Conservation (phyloP, 768 basidiomycete species). For the Tylopilus plumbeoviolaceoides region DNA sequence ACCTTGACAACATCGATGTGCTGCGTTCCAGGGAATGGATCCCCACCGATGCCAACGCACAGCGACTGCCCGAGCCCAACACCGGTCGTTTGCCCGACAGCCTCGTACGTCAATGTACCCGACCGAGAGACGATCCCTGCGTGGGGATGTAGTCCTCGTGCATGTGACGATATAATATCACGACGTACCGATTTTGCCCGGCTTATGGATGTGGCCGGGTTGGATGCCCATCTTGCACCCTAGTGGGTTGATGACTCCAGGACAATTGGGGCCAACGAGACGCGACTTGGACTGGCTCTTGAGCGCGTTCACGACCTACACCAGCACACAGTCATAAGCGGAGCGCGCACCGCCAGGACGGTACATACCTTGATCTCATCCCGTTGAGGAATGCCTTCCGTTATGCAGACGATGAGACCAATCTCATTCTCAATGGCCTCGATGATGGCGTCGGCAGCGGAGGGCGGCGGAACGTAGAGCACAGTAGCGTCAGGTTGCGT, state of each 20-base stretch:
- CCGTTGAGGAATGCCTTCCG: conserved; percentile 96
- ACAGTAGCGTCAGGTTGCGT: conserved; percentile 90
- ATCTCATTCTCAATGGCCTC: conserved; percentile 99
- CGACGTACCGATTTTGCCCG: conserved; percentile 85
- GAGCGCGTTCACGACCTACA: conserved; percentile 87
- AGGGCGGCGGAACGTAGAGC: conserved; percentile 96
- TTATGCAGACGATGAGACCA: conserved; percentile 95
- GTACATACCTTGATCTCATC: conserved; percentile 85
- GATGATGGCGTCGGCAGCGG: conserved; percentile 94
- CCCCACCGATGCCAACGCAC: conserved; percentile 96
- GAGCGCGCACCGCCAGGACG: background rate
- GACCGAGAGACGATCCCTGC: conserved; percentile 92
- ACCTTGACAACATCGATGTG: conserved; percentile 95
- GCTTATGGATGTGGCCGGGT: conserved; percentile 95
- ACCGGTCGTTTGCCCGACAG: conserved; percentile 94
- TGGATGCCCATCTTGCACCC: conserved; percentile 99
- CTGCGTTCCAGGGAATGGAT: conserved; percentile 94
- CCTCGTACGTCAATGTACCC: conserved; percentile 96
- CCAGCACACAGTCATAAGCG: background rate
- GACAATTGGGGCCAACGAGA: conserved; percentile 98
- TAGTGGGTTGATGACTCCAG: conserved; percentile 93
- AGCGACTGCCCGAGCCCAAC: conserved; percentile 96
- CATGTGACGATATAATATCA: background rate
- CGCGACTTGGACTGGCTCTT: conserved; percentile 92
- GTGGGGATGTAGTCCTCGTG: background rate